Evolutionary conservation across 208 protist genomes (phyloP).

Genomic region (Leishmania arabica): DNA sequence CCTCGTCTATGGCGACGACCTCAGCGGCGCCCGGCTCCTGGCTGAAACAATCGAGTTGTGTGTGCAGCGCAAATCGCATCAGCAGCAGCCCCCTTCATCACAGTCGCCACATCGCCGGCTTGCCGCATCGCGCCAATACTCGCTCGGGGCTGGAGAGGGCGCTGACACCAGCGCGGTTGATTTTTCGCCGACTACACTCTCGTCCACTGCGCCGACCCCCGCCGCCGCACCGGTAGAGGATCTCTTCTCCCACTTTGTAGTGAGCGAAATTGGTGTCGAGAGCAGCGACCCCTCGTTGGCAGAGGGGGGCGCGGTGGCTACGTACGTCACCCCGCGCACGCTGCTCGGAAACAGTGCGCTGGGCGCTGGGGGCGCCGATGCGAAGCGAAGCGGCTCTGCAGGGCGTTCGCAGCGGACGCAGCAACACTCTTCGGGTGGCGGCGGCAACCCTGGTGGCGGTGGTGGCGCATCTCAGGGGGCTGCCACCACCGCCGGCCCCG

Average conservation of each 20-base stretch:
- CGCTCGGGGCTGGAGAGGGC: neutral
- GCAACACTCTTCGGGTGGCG: constrained; percentile 8
- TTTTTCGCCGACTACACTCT: neutral
- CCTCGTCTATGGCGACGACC: constrained; percentile 81
- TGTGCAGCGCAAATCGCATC: constrained; percentile 18
- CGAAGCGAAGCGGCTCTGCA: constrained; percentile 16
- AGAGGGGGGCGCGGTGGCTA: constrained; percentile 19
- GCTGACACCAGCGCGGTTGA: neutral
- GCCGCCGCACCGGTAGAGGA: constrained; percentile 2
- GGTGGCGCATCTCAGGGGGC: constrained; percentile 6
- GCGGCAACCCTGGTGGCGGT: neutral
- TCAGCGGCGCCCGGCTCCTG: constrained; percentile 69
- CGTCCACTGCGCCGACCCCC: constrained; percentile 1
- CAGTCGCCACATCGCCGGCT: constrained; percentile 12
- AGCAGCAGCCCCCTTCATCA: constrained; percentile 5
- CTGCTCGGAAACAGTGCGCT: constrained; percentile 1
- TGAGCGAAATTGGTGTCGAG: constrained; percentile 30
- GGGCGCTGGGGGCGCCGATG: neutral
- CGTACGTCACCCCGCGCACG: constrained; percentile 35
- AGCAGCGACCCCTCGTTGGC: constrained; percentile 6
- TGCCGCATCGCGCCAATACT: neutral
- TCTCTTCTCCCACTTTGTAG: constrained; percentile 14
- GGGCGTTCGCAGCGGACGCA: constrained; percentile 5
- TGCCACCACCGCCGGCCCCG: neutral
- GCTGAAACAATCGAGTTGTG: constrained; percentile 45